Base-by-base conservation (phyloP, 148 eudicot genomes). In the Diospyros lotus region DNA sequence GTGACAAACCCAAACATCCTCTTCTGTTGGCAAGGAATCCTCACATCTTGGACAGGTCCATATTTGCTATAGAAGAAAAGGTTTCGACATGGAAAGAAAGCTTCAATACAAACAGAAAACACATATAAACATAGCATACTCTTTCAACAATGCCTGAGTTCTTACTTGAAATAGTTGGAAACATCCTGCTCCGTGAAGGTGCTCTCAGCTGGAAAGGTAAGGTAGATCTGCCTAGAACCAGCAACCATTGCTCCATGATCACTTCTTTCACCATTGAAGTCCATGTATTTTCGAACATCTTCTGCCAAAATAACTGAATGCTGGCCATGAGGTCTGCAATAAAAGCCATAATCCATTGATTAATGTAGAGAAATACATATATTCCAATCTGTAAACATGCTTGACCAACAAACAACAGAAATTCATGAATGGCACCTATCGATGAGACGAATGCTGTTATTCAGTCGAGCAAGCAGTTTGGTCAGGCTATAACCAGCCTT, bases 1-100 rank as follows among this genome's bases (percentile, higher is more conserved):
- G 91, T 89, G 38, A 91, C 93, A 73, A 87, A 91, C 13, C 93
- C 96, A 80, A 82, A 89, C 91, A 87, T 87, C 71, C 96, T 78
- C 71, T 86, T 91, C 68, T 88, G 90, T 81, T 90, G 95, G 78
- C 82, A 75, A 68, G 93, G 96, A 65, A 91, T 91, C 79, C 96
- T 83, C 50, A 89, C 93, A 71, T 89, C 93, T 76, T 85, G 85
- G 74, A 91, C 96, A 10, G 76, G 81, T 2, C 96, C 93, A 75
- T 77, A 89, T 11, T 79, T 78, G 74, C 96, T 89, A 75, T 73
- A 51, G 58, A 73, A 11, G 11, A 6, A 79, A 58, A 75, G 2
- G 40, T 55, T 64, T 66, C 72, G 66, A 75, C 4, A 14, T 65
- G 55, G 2, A 54, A 50, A 39, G 11, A 66, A 40, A 52, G 41